Percentiles rank a stretch among this genome's conserved stretches.
phyloP scores from a whole-genome alignment of 257 asterid genomes.

The Scutellaria baicalensis region DNA sequence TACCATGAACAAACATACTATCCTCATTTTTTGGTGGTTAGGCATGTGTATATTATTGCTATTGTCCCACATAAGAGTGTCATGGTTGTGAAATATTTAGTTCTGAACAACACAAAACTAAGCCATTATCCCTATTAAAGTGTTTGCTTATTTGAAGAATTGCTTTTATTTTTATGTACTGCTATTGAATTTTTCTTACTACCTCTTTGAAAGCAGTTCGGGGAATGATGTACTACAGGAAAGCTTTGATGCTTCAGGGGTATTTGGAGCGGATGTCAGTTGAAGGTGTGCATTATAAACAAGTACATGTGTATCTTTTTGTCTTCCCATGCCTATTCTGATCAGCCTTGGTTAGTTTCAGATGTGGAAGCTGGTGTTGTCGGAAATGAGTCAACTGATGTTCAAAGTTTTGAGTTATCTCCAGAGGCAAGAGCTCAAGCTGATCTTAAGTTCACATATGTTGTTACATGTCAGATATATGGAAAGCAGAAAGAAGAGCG shows the following conservation, averaged over 20 bases:
- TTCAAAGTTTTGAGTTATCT: constrained; percentile 81
- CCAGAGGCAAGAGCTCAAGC: constrained; percentile 98
- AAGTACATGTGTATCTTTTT: neutral
- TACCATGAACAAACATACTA: neutral
- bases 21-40: neutral
- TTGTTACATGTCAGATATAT: constrained; percentile 95
- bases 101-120: neutral
- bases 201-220: constrained; percentile 56
- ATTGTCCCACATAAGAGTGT: neutral
- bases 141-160: constrained; percentile 9
- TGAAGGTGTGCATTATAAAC: constrained; percentile 55
- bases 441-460: constrained; percentile 92
- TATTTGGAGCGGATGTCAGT: constrained; percentile 59
- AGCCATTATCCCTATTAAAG: neutral
- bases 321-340: constrained; percentile 8
- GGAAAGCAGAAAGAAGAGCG: constrained; percentile 97
- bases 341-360: constrained; percentile 20
- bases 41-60: neutral
- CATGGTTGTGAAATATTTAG: constrained; percentile 1
- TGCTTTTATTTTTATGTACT: constrained; percentile 13
- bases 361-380: constrained; percentile 63
- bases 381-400: constrained; percentile 44
- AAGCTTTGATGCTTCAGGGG: constrained; percentile 94
- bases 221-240: constrained; percentile 99
- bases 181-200: constrained; percentile 12